These are phyloP conservation scores for Pulveroboletus sp. DNA, from an alignment of 768 basidiomycete species.

Conservation along the genomic window DNA sequence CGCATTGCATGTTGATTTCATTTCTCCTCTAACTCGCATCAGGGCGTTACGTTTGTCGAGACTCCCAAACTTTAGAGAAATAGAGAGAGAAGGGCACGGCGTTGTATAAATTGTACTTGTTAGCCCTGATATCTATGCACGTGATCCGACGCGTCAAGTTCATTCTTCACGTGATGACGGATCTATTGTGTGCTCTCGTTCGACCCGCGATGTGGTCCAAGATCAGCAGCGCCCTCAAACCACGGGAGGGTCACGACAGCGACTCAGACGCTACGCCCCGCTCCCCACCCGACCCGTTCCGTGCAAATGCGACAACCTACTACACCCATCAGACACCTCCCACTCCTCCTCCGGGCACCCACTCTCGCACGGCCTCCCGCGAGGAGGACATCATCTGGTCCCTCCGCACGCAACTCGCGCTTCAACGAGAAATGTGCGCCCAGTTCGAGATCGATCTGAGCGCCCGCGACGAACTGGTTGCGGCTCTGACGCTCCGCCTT, in stretches of 20 bases:
- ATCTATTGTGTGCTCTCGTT: not conserved
- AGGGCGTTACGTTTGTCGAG: slow-evolving; percentile 28
- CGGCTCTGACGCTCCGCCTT: slow-evolving; percentile 52
- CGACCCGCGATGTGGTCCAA: slow-evolving; percentile 56
- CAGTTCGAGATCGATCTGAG: slow-evolving; percentile 75
- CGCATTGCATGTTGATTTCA: no score
- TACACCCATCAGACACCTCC: slow-evolving; percentile 71
- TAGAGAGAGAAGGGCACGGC: no score
- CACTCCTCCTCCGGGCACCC: slow-evolving; percentile 53
- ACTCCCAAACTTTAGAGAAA: slow-evolving; percentile 26
- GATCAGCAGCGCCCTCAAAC: slow-evolving; percentile 53
- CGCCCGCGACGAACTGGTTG: slow-evolving; percentile 70
- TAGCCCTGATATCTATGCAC: no score
- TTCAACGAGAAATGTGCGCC: slow-evolving; percentile 70
- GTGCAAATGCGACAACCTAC: slow-evolving; percentile 67
- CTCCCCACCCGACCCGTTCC: slow-evolving; percentile 67
- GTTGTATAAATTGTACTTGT: no score
- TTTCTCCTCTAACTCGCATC: not conserved
- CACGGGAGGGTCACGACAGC: slow-evolving; percentile 26
- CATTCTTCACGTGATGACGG: slow-evolving; percentile 26
- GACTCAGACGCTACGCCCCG: slow-evolving; percentile 22
- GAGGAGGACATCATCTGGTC: slow-evolving; percentile 70
- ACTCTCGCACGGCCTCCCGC: slow-evolving; percentile 59
- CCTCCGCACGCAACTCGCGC: slow-evolving; percentile 67
- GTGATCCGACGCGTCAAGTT: slow-evolving; percentile 29